Conservation (phyloP, 257 asterid species). For the Jasminum sambac region DNA sequence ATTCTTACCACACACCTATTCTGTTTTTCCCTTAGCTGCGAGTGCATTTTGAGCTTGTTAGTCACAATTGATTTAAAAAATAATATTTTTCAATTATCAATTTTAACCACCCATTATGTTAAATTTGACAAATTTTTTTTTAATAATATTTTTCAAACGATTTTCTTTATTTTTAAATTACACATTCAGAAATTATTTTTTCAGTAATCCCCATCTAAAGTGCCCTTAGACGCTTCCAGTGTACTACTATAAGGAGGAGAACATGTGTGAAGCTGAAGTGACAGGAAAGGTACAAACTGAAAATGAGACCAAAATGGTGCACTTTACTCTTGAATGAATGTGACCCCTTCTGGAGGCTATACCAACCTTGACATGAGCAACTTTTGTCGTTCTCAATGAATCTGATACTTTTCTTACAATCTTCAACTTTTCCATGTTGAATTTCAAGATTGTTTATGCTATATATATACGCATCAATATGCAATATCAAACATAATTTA, state of each 20-base stretch:
- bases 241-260: neutral
- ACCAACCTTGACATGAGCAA: conserved; percentile 28
- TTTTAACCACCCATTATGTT: no score
- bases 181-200: no score
- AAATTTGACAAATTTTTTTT: neutral
- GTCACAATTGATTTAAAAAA: no score
- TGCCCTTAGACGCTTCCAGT: neutral
- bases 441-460: neutral
- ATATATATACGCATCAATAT: neutral
- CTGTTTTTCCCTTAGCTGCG: no score
- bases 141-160: neutral
- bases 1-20: no score
- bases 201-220: no score
- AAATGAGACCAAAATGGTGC: neutral
- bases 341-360: conserved; percentile 28
- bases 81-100: no score
- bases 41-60: no score
- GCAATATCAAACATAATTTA: conserved; percentile 8
- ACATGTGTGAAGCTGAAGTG: neutral
- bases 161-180: no score
- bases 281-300: neutral
- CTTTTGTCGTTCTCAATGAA: conserved; percentile 23
- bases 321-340: conserved; percentile 16
- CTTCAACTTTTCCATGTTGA: neutral
- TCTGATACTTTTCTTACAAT: conserved; percentile 40